Base-by-base conservation (phyloP, 192 early-diverging fungal species). In the Podila epigama region DNA sequence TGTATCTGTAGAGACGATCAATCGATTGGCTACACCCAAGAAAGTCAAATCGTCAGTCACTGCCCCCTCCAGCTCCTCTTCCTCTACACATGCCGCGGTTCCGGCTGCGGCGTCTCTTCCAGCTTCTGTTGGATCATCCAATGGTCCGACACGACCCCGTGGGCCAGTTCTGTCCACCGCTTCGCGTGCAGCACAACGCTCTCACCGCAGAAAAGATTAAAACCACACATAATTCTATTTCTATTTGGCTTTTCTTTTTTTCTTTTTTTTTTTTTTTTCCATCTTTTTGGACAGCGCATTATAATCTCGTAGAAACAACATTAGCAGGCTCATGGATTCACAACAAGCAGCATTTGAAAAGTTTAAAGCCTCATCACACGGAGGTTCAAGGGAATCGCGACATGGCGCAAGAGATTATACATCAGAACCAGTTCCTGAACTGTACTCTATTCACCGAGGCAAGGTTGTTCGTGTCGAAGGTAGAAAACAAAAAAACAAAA, bases 391-490 rank as follows among this genome's bases (percentile, higher is more conserved):
- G 18, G 27, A 32, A 34, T 36, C n/a, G 25, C 25, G 51, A 2
- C 33, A 65, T 15, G 51, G 59, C 7, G 10, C 31, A 12, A 18
- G 34, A 25, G 52, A 33, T 11, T 25, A 20, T 0, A 29, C 42
- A 37, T 58, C 67, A 22, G 73, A 66, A 25, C 66, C 81, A 22
- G 52, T 73, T 44, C 81, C 81, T 57, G 68, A 77, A 31, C 55
- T 82, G 2, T 77, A 79, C 51, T 82, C 81, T n/a, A 79, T 82
- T 51, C 75, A 82, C 37, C 60, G 68, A 40, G 81, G 75, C 50
- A 66, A 51, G 11, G 69, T 82, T 3, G 66, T 72, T 16, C 59
- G 66, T 9, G 54, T 77, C 25, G 73, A 77, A 68, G 73, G 73
- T 56, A 77, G 4, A 33, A 10, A 7, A 7, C 29, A 54, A 54